Conservation (phyloP, 2,329 filamentous ascomycete genomes). For the Aspergillus uvarum region DNA sequence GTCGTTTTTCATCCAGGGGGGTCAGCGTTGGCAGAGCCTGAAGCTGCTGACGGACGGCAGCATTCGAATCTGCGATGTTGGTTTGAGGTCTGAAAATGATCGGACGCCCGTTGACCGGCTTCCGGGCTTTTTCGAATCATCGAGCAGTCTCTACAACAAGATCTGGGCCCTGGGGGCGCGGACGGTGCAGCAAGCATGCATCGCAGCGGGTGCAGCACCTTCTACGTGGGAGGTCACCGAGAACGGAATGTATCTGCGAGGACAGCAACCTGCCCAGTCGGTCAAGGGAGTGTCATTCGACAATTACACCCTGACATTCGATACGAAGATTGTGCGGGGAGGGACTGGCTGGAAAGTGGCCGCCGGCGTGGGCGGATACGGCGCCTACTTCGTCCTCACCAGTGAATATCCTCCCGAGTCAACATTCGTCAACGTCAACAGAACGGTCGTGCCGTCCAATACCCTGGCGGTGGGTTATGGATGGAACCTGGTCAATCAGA, state of each 20-base stretch:
- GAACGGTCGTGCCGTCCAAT: conserved; percentile 8
- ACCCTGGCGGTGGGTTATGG: conserved; percentile 9
- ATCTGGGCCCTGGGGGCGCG: conserved; percentile 19
- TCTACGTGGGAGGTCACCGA: conserved; percentile 17
- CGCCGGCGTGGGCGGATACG: conserved; percentile 14
- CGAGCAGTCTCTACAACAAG: conserved; percentile 17
- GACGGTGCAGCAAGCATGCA: conserved; percentile 17
- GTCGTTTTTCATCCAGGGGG: conserved; percentile 19
- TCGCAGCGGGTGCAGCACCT: conserved; percentile 12
- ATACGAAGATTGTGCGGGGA: conserved; percentile 15
- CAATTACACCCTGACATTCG: conserved; percentile 18
- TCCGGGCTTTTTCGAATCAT: conserved; percentile 13
- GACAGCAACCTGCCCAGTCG: conserved; percentile 16
- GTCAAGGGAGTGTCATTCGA: conserved; percentile 8
- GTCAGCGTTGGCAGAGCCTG: conserved; percentile 18
- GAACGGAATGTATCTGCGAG: conserved; percentile 12
- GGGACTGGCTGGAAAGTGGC: conserved; percentile 20
- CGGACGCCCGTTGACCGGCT: conserved; percentile 7
- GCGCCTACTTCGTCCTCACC: conserved; percentile 19
- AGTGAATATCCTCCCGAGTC: conserved; percentile 8
- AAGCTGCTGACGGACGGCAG: conserved; percentile 1
- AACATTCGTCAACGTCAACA: conserved; percentile 7
- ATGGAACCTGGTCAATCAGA: conserved; percentile 13
- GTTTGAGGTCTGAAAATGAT: neutral
- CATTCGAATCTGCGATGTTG: conserved; percentile 1